phyloP scores from a whole-genome alignment of 1,139 yeast species.

The Taphrina sp. region DNA sequence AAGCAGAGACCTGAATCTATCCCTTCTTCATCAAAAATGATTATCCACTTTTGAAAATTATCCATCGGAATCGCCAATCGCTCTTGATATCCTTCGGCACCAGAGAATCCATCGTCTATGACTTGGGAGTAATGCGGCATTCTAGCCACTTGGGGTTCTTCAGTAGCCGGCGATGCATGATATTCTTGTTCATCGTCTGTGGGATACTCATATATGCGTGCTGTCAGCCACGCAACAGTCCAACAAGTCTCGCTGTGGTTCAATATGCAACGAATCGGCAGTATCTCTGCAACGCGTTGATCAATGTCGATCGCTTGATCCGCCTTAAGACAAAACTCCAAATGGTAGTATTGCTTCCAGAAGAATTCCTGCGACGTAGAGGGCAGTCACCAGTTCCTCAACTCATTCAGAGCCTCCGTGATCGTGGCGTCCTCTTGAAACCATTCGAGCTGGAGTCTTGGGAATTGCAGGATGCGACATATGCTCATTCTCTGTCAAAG shows the following conservation, averaged over 20 bases:
- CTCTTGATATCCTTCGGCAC: too few species aligned
- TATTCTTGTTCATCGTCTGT: too few species aligned
- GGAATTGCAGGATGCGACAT: background rate
- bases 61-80: too few species aligned
- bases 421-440: background rate
- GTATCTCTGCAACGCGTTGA: constrained; percentile 14
- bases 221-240: too few species aligned
- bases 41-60: too few species aligned
- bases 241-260: background rate
- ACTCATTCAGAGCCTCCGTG: background rate
- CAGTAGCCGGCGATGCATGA: too few species aligned
- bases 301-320: constrained; percentile 5
- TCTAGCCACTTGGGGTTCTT: too few species aligned
- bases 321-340: background rate
- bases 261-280: constrained; percentile 14
- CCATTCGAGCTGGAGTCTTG: background rate
- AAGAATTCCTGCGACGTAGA: background rate
- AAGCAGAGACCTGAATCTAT: too few species aligned
- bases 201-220: too few species aligned
- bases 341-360: constrained; percentile 4
- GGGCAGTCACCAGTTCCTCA: background rate
- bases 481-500: constrained; percentile 9
- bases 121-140: too few species aligned
- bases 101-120: too few species aligned
- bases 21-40: too few species aligned